These are phyloP conservation scores for Leccinum aurantiacum DNA, from an alignment of 768 basidiomycete species.

Conservation along the genomic window DNA sequence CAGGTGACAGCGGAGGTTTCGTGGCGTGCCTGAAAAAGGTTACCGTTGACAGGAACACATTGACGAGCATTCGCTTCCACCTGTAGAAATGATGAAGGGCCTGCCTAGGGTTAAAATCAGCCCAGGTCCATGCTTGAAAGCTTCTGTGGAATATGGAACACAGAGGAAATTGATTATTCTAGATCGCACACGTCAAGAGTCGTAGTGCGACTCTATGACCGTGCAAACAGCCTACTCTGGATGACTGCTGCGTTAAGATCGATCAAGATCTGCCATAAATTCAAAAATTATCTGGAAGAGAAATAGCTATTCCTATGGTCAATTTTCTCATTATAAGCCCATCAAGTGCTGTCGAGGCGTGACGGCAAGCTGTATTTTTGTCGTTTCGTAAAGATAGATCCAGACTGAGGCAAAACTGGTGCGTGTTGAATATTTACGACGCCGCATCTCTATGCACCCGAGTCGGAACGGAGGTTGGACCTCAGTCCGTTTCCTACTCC, in stretches of 20 bases:
- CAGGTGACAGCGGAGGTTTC: too few relatives aligned
- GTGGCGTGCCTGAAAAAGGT: not conserved
- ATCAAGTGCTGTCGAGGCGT: not conserved
- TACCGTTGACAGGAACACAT: not conserved
- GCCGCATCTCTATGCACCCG: not conserved
- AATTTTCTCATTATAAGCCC: not conserved
- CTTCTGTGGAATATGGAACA: not conserved
- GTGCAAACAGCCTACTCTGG: not conserved
- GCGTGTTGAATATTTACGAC: not conserved
- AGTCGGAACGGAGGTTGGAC: not conserved
- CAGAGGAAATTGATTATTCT: not conserved
- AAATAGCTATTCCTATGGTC: not conserved
- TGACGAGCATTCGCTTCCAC: too few relatives aligned
- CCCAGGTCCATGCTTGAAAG: not conserved
- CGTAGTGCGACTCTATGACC: not conserved
- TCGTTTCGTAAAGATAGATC: not conserved
- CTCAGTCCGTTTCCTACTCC: not conserved
- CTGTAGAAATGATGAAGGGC: too few relatives aligned
- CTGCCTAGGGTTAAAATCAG: too few relatives aligned
- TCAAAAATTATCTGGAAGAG: not conserved
- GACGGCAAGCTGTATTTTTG: not conserved
- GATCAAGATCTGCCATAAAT: not conserved
- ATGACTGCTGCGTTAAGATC: not conserved
- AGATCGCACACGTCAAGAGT: not conserved
- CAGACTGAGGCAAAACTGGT: not conserved